phyloP scores from a whole-genome alignment of 2,329 filamentous ascomycete genomes.

The Grosmannia clavigera region DNA sequence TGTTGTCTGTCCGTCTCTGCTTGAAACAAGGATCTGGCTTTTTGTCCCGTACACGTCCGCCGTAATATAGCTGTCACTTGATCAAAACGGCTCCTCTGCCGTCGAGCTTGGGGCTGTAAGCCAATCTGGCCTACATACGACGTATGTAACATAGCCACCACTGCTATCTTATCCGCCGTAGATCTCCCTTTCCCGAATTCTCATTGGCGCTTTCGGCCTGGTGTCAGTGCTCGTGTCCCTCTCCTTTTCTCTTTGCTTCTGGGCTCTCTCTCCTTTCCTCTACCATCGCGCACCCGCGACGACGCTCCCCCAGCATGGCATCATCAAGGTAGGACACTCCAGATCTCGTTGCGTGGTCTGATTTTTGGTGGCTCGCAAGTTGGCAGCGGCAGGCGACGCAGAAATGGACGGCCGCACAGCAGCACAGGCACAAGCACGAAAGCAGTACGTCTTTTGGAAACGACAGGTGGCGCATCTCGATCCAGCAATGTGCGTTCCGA shows the following conservation, averaged over 20 bases:
- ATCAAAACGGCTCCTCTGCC: background rate
- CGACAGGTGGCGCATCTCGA: background rate
- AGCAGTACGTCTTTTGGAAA: no score
- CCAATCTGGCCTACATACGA: background rate
- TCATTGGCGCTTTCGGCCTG: background rate
- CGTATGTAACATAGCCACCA: background rate
- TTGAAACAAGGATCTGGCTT: background rate
- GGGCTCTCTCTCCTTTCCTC: background rate
- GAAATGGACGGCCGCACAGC: background rate
- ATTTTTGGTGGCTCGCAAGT: background rate
- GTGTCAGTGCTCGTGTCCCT: background rate
- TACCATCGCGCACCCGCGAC: background rate
- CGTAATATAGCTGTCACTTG: background rate
- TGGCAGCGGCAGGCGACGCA: background rate
- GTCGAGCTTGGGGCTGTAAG: background rate
- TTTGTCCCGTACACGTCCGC: background rate
- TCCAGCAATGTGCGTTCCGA: background rate
- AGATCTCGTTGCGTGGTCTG: background rate
- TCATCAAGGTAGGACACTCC: constrained; percentile 3
- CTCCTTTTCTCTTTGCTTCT: background rate
- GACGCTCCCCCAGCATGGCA: constrained; percentile 6
- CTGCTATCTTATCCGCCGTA: constrained; percentile 2
- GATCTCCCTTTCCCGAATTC: background rate
- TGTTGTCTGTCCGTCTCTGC: no score
- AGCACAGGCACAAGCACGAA: background rate